phyloP scores from a whole-genome alignment of 768 basidiomycete species.

The Suillus americanus region DNA sequence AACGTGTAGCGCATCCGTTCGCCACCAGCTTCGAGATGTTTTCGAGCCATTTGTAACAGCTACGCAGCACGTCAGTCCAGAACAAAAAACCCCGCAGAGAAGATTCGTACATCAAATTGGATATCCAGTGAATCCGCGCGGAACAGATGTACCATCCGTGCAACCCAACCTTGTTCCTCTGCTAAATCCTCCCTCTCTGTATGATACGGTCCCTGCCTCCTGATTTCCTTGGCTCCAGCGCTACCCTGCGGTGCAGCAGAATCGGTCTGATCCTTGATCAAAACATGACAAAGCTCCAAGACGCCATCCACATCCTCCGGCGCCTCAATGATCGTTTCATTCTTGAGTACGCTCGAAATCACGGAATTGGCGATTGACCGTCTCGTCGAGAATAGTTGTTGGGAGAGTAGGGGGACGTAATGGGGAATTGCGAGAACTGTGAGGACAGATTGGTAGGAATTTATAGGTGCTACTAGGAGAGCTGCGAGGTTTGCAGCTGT shows the following conservation, averaged over 20 bases:
- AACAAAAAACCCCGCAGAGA: too few relatives aligned
- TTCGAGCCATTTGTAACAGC: constrained; percentile 89
- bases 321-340: constrained; percentile 91
- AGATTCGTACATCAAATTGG: constrained; percentile 80
- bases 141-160: constrained; percentile 97
- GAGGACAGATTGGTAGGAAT: constrained; percentile 93
- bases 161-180: constrained; percentile 99
- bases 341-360: constrained; percentile 92
- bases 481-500: constrained; percentile 90
- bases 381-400: constrained; percentile 88
- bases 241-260: constrained; percentile 34
- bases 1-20: constrained; percentile 97
- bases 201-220: constrained; percentile 59
- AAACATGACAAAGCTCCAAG: constrained; percentile 87
- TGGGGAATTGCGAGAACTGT: constrained; percentile 95
- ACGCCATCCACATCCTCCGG: constrained; percentile 95
- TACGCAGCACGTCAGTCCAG: constrained; percentile 25
- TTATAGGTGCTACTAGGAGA: constrained; percentile 90
- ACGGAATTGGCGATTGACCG: constrained; percentile 94
- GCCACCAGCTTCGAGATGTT: constrained; percentile 87
- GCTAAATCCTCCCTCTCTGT: constrained; percentile 88
- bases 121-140: constrained; percentile 79
- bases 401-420: constrained; percentile 78
- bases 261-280: constrained; percentile 84
- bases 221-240: constrained; percentile 40